Evolutionary conservation across 176 grass and related monocot species (phyloP).

Genomic region (Phoenix roebelenii): DNA sequence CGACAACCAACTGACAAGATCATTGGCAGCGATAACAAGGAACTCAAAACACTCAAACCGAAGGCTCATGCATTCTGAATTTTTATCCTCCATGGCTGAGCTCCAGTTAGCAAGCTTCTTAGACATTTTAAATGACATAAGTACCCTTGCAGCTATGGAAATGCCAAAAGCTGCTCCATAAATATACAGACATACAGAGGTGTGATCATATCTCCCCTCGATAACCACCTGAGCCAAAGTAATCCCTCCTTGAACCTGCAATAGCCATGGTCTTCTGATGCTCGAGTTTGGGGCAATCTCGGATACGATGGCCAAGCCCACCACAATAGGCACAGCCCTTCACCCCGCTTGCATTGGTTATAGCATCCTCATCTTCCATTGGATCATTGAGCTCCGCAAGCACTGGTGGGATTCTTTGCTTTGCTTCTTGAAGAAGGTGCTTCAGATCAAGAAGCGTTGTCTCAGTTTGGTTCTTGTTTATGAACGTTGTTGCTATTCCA

Average conservation of each 20-base stretch:
- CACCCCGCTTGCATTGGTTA: slow-evolving; percentile 26
- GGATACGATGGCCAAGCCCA: slow-evolving; percentile 21
- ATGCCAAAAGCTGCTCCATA: neutral
- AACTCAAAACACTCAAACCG: too few species aligned
- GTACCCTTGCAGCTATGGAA: too few species aligned
- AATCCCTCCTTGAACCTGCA: slow-evolving; percentile 22
- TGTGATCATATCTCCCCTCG: slow-evolving; percentile 37
- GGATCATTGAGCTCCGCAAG: neutral
- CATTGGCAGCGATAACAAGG: too few species aligned
- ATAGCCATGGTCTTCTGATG: neutral
- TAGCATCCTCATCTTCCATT: slow-evolving; percentile 30
- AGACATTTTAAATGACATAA: too few species aligned
- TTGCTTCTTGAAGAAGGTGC: neutral
- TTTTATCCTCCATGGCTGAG: too few species aligned
- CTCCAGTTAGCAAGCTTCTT: too few species aligned
- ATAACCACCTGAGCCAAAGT: neutral
- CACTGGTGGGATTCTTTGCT: neutral
- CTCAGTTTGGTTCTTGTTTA: neutral
- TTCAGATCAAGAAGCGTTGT: neutral
- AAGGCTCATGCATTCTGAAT: too few species aligned
- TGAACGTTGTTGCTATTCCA: neutral
- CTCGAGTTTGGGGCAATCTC: slow-evolving; percentile 28
- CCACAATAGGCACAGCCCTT: slow-evolving; percentile 18
- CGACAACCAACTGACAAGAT: too few species aligned
- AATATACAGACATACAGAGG: neutral